These are phyloP conservation scores for Chrysoporthe deuterocubensis DNA, from an alignment of 2,329 filamentous ascomycete species.

Conservation along the genomic window DNA sequence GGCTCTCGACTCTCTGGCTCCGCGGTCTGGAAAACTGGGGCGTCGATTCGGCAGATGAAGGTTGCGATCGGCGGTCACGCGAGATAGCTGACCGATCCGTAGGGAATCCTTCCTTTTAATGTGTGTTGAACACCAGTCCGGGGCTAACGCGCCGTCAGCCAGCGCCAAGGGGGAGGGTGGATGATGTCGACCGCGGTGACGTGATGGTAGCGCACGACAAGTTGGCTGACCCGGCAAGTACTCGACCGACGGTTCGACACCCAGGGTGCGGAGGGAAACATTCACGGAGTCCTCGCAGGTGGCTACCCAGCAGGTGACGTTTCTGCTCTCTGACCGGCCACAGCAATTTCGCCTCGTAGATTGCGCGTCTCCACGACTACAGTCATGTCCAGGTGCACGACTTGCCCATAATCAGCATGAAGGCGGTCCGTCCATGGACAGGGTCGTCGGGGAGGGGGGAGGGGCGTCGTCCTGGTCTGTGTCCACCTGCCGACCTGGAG, in stretches of 20 bases:
- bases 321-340: background rate
- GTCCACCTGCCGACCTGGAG: background rate
- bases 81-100: background rate
- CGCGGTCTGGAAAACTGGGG: background rate
- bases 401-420: background rate
- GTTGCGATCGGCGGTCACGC: background rate
- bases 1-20: background rate
- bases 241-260: background rate
- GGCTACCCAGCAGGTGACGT: conserved; percentile 15
- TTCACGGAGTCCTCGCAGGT: conserved; percentile 11
- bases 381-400: background rate
- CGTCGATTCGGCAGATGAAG: background rate
- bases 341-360: conserved; percentile 25
- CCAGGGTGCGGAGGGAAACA: background rate
- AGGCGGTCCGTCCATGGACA: background rate
- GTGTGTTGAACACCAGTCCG: background rate
- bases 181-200: background rate
- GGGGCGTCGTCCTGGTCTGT: background rate
- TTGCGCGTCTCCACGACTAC: conserved; percentile 23
- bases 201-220: too few relatives aligned
- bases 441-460: background rate
- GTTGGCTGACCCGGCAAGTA: too few relatives aligned
- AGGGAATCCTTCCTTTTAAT: background rate
- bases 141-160: background rate
- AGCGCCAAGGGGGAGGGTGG: too few relatives aligned